Evolutionary conservation across 2,329 filamentous ascomycete species (phyloP).

Genomic region (Calonectria pseudoreteaudii): DNA sequence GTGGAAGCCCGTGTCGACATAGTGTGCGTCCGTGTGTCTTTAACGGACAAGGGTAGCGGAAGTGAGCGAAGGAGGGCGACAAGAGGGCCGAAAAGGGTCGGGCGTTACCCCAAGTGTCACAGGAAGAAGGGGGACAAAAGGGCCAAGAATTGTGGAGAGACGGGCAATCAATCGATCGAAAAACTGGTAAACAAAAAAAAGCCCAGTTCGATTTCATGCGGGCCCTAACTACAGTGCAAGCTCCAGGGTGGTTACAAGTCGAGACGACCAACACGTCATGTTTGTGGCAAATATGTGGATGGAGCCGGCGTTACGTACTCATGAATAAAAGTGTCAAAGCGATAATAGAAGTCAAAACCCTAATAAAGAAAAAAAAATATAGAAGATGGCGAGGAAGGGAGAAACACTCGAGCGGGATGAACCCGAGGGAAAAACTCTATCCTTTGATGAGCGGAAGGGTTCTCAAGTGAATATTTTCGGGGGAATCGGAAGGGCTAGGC

Average conservation of each 20-base stretch:
- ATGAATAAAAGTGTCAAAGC: not conserved
- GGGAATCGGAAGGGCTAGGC: conserved; percentile 16
- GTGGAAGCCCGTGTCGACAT: conserved; percentile 3
- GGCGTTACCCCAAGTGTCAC: conserved; percentile 21
- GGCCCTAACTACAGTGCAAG: not conserved
- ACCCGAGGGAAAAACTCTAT: conserved; percentile 2
- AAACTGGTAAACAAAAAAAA: not conserved
- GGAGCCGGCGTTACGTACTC: not conserved
- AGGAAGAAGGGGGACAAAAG: conserved; percentile 5
- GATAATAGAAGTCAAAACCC: not conserved
- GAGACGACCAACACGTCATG: not conserved
- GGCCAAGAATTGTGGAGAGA: not conserved
- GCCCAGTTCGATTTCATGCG: not conserved
- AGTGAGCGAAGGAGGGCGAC: conserved; percentile 22
- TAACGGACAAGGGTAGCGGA: conserved; percentile 24
- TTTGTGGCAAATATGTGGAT: not conserved
- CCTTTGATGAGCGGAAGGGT: conserved; percentile 6
- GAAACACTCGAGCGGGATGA: not conserved
- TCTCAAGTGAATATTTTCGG: conserved; percentile 12
- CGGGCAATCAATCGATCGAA: not conserved
- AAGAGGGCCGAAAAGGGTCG: conserved; percentile 13
- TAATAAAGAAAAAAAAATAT: not conserved
- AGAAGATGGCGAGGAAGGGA: not conserved
- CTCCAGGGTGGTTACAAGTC: conserved; percentile 4
- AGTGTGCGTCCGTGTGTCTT: conserved; percentile 32